Evolutionary conservation across 2,329 filamentous ascomycete genomes (phyloP).

Genomic region (Penicillium sp.): DNA sequence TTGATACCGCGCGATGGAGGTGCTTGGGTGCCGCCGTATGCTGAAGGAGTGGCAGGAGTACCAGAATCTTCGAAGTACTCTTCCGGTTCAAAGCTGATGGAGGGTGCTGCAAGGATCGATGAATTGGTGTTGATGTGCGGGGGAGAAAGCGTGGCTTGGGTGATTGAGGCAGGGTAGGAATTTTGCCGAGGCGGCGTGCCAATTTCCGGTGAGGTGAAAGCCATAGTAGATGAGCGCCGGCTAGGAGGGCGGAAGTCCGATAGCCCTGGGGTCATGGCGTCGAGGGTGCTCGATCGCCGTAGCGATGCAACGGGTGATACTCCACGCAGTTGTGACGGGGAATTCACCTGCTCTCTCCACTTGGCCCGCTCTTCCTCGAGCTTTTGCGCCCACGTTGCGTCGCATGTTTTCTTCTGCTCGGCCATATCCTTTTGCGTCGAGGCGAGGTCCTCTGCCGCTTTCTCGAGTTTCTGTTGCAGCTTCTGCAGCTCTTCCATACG

Average conservation of each 20-base stretch:
- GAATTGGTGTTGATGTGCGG: slow-evolving; percentile 23
- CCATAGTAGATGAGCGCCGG: slow-evolving; percentile 42
- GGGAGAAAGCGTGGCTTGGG: slow-evolving; percentile 30
- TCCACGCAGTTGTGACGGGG: slow-evolving; percentile 37
- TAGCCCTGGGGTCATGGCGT: slow-evolving; percentile 36
- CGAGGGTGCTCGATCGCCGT: slow-evolving; percentile 40
- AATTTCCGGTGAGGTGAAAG: slow-evolving; percentile 36
- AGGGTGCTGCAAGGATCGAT: slow-evolving; percentile 32
- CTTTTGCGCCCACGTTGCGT: slow-evolving; percentile 56
- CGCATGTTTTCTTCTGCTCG: slow-evolving; percentile 58
- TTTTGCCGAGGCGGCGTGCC: slow-evolving; percentile 47
- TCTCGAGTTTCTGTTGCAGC: slow-evolving; percentile 41
- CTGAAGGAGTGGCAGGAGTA: slow-evolving; percentile 39
- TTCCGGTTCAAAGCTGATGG: slow-evolving; percentile 49
- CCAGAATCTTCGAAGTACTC: slow-evolving; percentile 42
- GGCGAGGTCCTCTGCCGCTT: slow-evolving; percentile 60
- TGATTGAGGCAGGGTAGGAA: slow-evolving; percentile 39
- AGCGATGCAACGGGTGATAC: slow-evolving; percentile 44
- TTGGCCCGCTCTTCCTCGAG: slow-evolving; percentile 64
- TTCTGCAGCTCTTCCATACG: slow-evolving; percentile 59
- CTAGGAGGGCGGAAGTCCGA: slow-evolving; percentile 40
- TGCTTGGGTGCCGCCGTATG: slow-evolving; percentile 37
- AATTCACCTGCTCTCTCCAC: slow-evolving; percentile 52
- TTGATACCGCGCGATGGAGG: slow-evolving; percentile 60
- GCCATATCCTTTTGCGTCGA: slow-evolving; percentile 57